These are phyloP conservation scores for Ceratocystis variospora DNA, from an alignment of 2,329 filamentous ascomycete species.

Conservation along the genomic window DNA sequence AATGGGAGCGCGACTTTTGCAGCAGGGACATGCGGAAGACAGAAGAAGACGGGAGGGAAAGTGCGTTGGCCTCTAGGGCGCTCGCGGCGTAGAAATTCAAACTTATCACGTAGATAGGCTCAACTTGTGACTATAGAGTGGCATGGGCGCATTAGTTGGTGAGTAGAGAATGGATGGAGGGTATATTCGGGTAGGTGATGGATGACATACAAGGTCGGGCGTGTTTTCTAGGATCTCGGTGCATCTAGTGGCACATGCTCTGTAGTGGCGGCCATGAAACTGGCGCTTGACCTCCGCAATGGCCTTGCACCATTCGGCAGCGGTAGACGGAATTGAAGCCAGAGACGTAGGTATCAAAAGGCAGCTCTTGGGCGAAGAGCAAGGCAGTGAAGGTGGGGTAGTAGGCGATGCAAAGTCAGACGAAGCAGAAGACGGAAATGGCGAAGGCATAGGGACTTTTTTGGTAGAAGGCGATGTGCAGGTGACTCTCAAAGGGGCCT, in stretches of 20 bases:
- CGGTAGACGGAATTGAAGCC: constrained; percentile 31
- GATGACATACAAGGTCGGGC: constrained; percentile 31
- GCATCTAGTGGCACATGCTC: constrained; percentile 40
- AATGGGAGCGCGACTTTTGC: constrained; percentile 39
- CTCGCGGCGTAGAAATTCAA: constrained; percentile 49
- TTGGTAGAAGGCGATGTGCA: constrained; percentile 9
- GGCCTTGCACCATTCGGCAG: constrained; percentile 37
- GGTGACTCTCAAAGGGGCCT: constrained; percentile 25
- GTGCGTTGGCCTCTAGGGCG: constrained; percentile 44
- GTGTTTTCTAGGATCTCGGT: constrained; percentile 38
- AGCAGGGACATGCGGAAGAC: constrained; percentile 36
- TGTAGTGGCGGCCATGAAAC: constrained; percentile 37
- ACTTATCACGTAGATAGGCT: constrained; percentile 44
- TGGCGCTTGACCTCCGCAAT: constrained; percentile 42
- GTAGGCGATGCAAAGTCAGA: no score
- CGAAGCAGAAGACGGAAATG: not conserved
- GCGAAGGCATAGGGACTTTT: not conserved
- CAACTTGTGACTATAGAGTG: constrained; percentile 28
- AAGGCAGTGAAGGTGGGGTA: not conserved
- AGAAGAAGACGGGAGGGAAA: constrained; percentile 34
- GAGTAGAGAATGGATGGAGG: not conserved
- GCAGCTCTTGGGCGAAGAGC: constrained; percentile 10
- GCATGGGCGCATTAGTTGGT: constrained; percentile 18
- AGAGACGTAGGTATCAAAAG: constrained; percentile 18
- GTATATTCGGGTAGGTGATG: constrained; percentile 2